Percentiles rank a stretch among this genome's conserved stretches.
phyloP scores from a whole-genome alignment of 192 early-diverging fungal genomes.

The Chytriomyces confervae region DNA sequence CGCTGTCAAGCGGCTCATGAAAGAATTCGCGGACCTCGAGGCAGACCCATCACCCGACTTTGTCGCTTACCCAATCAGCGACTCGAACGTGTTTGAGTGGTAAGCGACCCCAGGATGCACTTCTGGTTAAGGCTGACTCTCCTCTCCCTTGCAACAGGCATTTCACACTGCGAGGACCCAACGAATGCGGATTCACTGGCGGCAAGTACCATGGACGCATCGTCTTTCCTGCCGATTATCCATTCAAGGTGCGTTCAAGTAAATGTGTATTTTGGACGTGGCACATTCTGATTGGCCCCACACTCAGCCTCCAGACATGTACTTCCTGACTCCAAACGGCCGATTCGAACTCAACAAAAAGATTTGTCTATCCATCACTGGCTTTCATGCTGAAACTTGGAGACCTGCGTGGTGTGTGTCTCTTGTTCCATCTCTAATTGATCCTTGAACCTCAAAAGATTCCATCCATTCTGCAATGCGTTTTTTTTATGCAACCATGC shows the following conservation, averaged over 20 bases:
- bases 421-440: no score
- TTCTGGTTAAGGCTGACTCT: neutral
- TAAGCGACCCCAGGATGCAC: slow-evolving; percentile 2
- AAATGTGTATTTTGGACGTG: neutral
- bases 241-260: slow-evolving; percentile 69
- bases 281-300: neutral
- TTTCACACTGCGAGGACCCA: slow-evolving; percentile 90
- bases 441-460: neutral
- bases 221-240: slow-evolving; percentile 92
- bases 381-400: slow-evolving; percentile 95
- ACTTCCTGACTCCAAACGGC: slow-evolving; percentile 64
- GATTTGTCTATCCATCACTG: slow-evolving; percentile 93
- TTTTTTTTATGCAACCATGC: neutral
- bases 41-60: slow-evolving; percentile 73
- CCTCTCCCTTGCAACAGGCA: slow-evolving; percentile 55
- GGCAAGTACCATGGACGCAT: slow-evolving; percentile 93
- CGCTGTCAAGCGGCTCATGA: slow-evolving; percentile 82
- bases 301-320: slow-evolving; percentile 54
- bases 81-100: slow-evolving; percentile 96
- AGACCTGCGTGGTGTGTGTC: slow-evolving; percentile 81
- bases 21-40: slow-evolving; percentile 75
- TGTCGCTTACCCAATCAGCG: slow-evolving; percentile 69
- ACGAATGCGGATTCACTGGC: slow-evolving; percentile 83
- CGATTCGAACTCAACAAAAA: slow-evolving; percentile 93
- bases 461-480: neutral